Evolutionary conservation across 257 asterid species (phyloP).

Genomic region (Lycium barbarum): DNA sequence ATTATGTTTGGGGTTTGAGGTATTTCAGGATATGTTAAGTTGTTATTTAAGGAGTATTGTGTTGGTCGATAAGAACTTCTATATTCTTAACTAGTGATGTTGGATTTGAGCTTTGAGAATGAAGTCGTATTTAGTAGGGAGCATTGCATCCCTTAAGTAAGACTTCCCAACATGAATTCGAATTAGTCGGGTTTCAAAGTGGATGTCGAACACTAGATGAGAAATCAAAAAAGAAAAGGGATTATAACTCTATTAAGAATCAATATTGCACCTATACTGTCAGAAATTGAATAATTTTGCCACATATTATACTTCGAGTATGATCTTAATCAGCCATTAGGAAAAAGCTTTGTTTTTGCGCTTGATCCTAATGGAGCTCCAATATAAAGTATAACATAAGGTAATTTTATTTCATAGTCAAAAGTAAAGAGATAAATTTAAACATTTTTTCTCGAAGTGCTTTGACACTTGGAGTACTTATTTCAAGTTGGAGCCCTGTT

Average conservation of each 20-base stretch:
- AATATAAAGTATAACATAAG: neutral
- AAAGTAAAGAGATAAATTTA: neutral
- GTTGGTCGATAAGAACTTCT: no score
- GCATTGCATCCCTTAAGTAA: no score
- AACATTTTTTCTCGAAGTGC: neutral
- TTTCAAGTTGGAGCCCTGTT: neutral
- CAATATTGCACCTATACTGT: neutral
- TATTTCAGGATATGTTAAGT: no score
- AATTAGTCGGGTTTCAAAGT: fast-evolving
- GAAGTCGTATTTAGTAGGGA: no score
- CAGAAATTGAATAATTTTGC: neutral
- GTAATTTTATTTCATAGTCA: neutral
- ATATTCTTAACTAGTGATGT: no score
- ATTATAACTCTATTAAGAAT: no score
- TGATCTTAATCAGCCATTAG: neutral
- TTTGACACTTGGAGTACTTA: neutral
- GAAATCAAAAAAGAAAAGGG: no score
- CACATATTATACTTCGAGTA: neutral
- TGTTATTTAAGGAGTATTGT: no score
- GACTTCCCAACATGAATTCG: fast-evolving
- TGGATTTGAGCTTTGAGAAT: no score
- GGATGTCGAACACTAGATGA: fast-evolving
- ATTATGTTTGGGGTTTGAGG: no score
- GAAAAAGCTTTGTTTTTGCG: neutral
- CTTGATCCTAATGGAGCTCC: neutral